Evolutionary conservation across 2,329 filamentous ascomycete genomes (phyloP).

Genomic region (Coniochaeta pulveracea): DNA sequence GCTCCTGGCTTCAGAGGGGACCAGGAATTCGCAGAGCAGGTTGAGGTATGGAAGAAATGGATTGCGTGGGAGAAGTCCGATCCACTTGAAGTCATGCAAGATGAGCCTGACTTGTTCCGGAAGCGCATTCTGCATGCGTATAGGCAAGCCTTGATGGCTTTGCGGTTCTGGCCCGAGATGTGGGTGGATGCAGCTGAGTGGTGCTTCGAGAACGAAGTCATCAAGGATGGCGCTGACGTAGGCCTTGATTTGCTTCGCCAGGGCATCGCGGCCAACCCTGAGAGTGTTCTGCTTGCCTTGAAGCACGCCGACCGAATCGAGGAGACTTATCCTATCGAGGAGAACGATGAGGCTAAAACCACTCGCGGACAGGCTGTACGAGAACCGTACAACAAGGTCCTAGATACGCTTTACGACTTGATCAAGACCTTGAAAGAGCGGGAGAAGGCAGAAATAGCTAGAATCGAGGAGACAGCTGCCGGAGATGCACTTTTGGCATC

Average conservation of each 20-base stretch:
- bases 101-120: slow-evolving; percentile 65
- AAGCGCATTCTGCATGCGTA: slow-evolving; percentile 81
- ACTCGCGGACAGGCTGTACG: slow-evolving; percentile 70
- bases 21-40: slow-evolving; percentile 71
- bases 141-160: slow-evolving; percentile 84
- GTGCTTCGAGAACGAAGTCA: slow-evolving; percentile 68
- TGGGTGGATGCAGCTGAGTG: slow-evolving; percentile 95
- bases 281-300: slow-evolving; percentile 82
- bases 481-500: slow-evolving; percentile 19
- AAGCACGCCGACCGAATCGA: slow-evolving; percentile 85
- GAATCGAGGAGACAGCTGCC: slow-evolving; percentile 39
- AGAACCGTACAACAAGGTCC: slow-evolving; percentile 70
- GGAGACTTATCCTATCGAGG: slow-evolving; percentile 62
- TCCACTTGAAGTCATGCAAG: slow-evolving; percentile 71
- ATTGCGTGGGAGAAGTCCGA: slow-evolving; percentile 93
- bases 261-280: slow-evolving; percentile 81
- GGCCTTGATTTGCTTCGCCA: slow-evolving; percentile 71
- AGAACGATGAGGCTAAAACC: slow-evolving; percentile 62
- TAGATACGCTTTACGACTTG: slow-evolving; percentile 81
- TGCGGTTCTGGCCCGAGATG: slow-evolving; percentile 90
- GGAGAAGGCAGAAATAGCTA: slow-evolving; percentile 46
- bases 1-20: slow-evolving; percentile 79
- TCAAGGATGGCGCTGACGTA: slow-evolving; percentile 44
- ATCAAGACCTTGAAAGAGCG: slow-evolving; percentile 60
- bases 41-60: slow-evolving; percentile 87